phyloP scores from a whole-genome alignment of 352 stramenopile genomes.

The Globisporangium ultimum region DNA sequence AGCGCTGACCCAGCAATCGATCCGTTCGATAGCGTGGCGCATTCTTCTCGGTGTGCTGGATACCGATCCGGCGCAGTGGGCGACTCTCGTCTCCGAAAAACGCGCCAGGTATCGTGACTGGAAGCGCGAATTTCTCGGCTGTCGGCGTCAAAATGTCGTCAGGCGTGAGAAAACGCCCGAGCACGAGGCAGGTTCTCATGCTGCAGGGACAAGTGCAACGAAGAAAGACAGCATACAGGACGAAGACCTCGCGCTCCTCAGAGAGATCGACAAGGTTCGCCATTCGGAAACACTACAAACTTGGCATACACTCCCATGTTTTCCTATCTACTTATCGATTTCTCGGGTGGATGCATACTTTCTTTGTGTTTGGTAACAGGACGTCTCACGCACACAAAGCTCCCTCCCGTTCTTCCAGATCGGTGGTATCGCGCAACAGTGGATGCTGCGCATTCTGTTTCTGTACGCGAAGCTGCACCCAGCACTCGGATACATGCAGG shows the following conservation, averaged over 20 bases:
- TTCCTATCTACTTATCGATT: no score
- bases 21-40: conserved; percentile 32
- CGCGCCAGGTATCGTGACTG: conserved; percentile 24
- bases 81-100: conserved; percentile 14
- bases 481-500: conserved; percentile 90
- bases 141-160: conserved; percentile 11
- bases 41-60: conserved; percentile 40
- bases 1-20: neutral
- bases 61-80: conserved; percentile 15
- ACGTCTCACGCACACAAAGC: conserved; percentile 59
- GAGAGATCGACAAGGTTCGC: conserved; percentile 63
- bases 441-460: conserved; percentile 73
- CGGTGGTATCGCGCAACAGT: conserved; percentile 48
- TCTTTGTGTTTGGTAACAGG: conserved; percentile 20
- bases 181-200: neutral
- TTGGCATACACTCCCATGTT: no score
- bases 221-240: conserved; percentile 11
- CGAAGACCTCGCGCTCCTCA: conserved; percentile 40
- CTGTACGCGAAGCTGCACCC: conserved; percentile 76
- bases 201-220: no score
- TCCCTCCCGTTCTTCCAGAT: conserved; percentile 44
- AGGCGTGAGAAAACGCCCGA: neutral
- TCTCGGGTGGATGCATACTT: neutral
- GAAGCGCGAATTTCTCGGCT: conserved; percentile 34
- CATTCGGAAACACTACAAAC: neutral